These are phyloP conservation scores for Neurospora cerealis DNA, from an alignment of 495 filamentous ascomycete species.

Conservation along the genomic window DNA sequence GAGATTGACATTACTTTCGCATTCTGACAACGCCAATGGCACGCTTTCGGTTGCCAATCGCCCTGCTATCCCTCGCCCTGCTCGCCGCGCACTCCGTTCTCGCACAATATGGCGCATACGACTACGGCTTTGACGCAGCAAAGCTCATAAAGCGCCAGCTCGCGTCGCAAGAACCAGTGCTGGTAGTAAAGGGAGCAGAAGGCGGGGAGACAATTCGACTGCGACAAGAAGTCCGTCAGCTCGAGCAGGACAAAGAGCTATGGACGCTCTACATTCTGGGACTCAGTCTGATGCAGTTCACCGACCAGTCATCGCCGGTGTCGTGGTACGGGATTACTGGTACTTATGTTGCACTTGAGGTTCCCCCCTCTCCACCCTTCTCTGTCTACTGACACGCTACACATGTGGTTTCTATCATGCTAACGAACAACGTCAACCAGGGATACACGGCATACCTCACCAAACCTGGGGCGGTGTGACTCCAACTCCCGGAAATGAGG, in stretches of 20 bases:
- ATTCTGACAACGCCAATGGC: constrained; percentile 1
- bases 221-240: constrained; percentile 43
- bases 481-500: constrained; percentile 32
- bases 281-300: constrained; percentile 43
- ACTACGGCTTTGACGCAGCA: constrained; percentile 31
- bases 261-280: constrained; percentile 53
- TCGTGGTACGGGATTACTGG: constrained; percentile 51
- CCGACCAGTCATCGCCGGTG: constrained; percentile 39
- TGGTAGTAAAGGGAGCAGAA: constrained; percentile 12
- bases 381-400: constrained; percentile 1
- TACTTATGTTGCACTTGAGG: constrained; percentile 2
- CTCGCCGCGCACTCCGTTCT: neutral
- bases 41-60: neutral
- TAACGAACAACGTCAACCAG: constrained; percentile 17
- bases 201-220: constrained; percentile 8
- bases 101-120: constrained; percentile 19
- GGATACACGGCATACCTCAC: constrained; percentile 56
- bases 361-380: neutral
- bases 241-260: constrained; percentile 44
- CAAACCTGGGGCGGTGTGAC: constrained; percentile 47
- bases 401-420: neutral
- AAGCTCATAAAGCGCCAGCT: constrained; percentile 16
- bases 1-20: neutral
- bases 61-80: neutral
- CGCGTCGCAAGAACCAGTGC: neutral